Percentiles rank a stretch among this genome's conserved stretches.
Conservation (phyloP, 2,329 filamentous ascomycete species). For the Herpotrichia juniperi region DNA sequence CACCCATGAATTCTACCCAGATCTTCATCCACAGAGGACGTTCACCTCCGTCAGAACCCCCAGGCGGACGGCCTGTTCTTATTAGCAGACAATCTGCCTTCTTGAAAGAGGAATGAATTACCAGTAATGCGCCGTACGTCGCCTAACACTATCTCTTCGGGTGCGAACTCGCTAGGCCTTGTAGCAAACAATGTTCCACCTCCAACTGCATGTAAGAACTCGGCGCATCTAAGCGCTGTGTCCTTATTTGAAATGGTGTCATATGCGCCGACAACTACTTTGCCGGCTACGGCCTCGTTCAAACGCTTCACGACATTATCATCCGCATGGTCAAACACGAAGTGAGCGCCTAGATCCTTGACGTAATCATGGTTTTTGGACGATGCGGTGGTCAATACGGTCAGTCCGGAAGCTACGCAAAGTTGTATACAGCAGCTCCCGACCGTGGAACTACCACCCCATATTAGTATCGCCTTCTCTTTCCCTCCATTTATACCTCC, state of each 20-base stretch:
- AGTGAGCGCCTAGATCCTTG: slow-evolving; percentile 11
- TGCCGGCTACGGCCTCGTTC: slow-evolving; percentile 29
- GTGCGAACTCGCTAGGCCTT: background rate
- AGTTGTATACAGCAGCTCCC: slow-evolving; percentile 49
- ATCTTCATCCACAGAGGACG: slow-evolving; percentile 8
- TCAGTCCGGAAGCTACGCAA: slow-evolving; percentile 41
- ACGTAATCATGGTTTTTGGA: slow-evolving; percentile 13
- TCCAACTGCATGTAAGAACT: slow-evolving; percentile 13
- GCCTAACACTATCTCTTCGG: background rate
- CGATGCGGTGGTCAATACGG: slow-evolving; percentile 40
- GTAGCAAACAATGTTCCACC: slow-evolving; percentile 10
- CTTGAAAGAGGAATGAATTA: background rate
- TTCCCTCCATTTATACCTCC: slow-evolving; percentile 5
- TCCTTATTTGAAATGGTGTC: slow-evolving; percentile 25
- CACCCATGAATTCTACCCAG: slow-evolving; percentile 17
- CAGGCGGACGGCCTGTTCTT: background rate
- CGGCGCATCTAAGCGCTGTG: slow-evolving; percentile 4
- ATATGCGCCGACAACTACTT: slow-evolving; percentile 43
- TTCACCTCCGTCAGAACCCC: slow-evolving; percentile 1
- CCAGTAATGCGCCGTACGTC: background rate
- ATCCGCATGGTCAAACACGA: slow-evolving; percentile 12
- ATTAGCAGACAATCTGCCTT: background rate
- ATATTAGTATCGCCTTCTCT: slow-evolving; percentile 43
- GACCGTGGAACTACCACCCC: slow-evolving; percentile 51
- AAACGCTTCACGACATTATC: slow-evolving; percentile 29